These are phyloP conservation scores for Microdochium bolleyi DNA, from an alignment of 2,329 filamentous ascomycete genomes.

Conservation along the genomic window DNA sequence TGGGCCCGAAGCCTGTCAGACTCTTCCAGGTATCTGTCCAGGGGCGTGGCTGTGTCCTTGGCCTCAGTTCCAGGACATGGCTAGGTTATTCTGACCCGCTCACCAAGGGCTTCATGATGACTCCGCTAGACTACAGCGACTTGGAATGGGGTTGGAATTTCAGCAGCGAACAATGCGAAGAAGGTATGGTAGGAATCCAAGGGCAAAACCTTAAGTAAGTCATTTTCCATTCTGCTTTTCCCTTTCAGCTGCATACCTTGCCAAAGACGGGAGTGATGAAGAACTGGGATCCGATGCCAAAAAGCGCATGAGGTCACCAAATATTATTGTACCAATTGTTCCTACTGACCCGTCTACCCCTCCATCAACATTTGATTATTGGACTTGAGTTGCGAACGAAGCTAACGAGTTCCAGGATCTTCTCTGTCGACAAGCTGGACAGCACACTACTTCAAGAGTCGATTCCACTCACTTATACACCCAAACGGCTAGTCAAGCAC, in stretches of 20 bases:
- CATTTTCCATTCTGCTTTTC: constrained; percentile 10
- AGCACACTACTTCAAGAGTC: constrained; percentile 82
- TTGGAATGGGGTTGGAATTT: constrained; percentile 97
- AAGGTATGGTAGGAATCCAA: constrained; percentile 91
- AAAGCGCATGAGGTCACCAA: constrained; percentile 46
- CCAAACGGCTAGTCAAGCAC: constrained; percentile 78
- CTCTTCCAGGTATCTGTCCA: constrained; percentile 88
- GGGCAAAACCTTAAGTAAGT: constrained; percentile 77
- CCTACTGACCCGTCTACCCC: constrained; percentile 65
- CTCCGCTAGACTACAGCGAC: constrained; percentile 78
- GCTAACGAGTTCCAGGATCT: constrained; percentile 57
- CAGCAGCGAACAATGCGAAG: constrained; percentile 85
- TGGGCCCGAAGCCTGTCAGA: constrained; percentile 83
- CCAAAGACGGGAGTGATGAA: constrained; percentile 50
- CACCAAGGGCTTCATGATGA: constrained; percentile 83
- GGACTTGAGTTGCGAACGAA: constrained; percentile 4
- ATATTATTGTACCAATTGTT: constrained; percentile 81
- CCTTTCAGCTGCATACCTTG: constrained; percentile 20
- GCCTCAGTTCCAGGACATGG: constrained; percentile 91
- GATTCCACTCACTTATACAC: constrained; percentile 82
- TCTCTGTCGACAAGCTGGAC: constrained; percentile 78
- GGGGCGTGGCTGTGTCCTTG: constrained; percentile 76
- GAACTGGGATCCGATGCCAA: constrained; percentile 48
- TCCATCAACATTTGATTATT: constrained; percentile 10
- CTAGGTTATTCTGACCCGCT: constrained; percentile 86